phyloP scores from a whole-genome alignment of 495 filamentous ascomycete species.

The Jackrogersella minutella region DNA sequence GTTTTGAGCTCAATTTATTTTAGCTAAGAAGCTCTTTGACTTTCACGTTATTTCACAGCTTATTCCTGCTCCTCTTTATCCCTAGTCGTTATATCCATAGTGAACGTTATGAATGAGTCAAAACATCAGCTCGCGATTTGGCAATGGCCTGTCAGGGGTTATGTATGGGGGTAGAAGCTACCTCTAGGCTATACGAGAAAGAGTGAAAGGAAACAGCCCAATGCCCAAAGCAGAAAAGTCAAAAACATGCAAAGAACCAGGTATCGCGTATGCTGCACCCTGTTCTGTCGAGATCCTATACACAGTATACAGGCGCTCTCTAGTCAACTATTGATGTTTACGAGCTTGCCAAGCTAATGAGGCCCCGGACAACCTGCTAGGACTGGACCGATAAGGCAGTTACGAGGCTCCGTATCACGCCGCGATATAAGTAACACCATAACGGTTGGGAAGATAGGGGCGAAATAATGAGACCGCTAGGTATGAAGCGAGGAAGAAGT shows the following conservation, averaged over 20 bases:
- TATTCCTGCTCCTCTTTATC: background rate
- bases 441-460: background rate
- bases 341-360: slow-evolving; percentile 16
- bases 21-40: background rate
- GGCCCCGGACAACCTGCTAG: background rate
- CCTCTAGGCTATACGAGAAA: background rate
- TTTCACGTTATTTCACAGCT: background rate
- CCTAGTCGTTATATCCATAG: too few species aligned
- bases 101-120: too few species aligned
- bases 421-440: background rate
- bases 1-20: background rate
- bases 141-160: too few species aligned
- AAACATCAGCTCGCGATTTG: too few species aligned
- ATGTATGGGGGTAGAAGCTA: background rate
- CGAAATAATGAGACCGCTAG: background rate
- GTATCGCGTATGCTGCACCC: too few species aligned
- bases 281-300: background rate
- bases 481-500: slow-evolving; percentile 12
- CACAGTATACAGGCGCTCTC: too few species aligned
- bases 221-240: background rate
- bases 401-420: background rate
- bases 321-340: slow-evolving; percentile 5
- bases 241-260: background rate
- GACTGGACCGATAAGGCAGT: slow-evolving; percentile 25
- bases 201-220: background rate